Evolutionary conservation across 2,329 filamentous ascomycete genomes (phyloP).

Genomic region (Aspergillus ustus): DNA sequence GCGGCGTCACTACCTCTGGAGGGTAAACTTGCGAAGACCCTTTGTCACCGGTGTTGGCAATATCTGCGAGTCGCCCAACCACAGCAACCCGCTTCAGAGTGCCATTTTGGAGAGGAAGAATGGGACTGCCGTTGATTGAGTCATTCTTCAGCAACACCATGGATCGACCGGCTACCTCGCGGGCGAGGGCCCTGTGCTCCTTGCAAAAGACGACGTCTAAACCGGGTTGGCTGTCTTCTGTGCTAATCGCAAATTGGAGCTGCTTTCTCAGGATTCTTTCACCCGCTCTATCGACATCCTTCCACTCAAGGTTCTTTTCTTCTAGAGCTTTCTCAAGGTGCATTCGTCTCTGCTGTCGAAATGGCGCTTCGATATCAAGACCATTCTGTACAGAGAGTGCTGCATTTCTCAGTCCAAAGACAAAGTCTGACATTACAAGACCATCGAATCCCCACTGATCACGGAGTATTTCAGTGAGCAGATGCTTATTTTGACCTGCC

Average conservation of each 20-base stretch:
- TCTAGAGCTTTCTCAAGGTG: neutral
- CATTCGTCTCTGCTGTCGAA: conserved; percentile 14
- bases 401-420: conserved; percentile 19
- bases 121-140: neutral
- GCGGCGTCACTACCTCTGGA: conserved; percentile 11
- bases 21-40: conserved; percentile 19
- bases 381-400: conserved; percentile 14
- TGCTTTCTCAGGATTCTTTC: conserved; percentile 10
- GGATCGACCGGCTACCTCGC: conserved; percentile 8
- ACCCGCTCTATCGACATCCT: neutral
- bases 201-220: conserved; percentile 6
- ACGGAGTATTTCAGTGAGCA: conserved; percentile 16
- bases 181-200: conserved; percentile 5
- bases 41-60: conserved; percentile 19
- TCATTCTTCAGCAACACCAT: conserved; percentile 17
- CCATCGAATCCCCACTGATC: conserved; percentile 17
- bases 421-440: conserved; percentile 19
- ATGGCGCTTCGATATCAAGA: conserved; percentile 20
- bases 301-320: conserved; percentile 3
- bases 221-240: conserved; percentile 3
- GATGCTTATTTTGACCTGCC: conserved; percentile 15
- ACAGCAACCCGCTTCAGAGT: conserved; percentile 9
- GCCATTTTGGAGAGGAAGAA: conserved; percentile 9
- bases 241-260: neutral
- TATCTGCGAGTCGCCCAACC: conserved; percentile 15